Conservation (phyloP, 768 basidiomycete genomes). For the Mycena indigotica region DNA sequence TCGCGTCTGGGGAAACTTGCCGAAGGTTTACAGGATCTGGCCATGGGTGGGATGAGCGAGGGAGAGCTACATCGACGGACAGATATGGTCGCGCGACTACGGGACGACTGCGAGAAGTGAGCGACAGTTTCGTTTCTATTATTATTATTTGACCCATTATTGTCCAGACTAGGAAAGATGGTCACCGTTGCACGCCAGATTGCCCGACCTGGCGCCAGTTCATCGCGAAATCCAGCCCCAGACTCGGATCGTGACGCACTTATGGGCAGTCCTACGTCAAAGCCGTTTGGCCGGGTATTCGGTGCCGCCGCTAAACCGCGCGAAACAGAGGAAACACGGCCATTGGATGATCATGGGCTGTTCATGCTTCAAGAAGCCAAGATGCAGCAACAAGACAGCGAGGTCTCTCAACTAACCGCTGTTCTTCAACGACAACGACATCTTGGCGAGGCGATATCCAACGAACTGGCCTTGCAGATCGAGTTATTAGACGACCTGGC, state of each 20-base stretch:
- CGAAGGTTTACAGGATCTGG: slow-evolving; percentile 66
- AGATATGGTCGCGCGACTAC: slow-evolving; percentile 85
- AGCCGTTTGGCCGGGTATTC: slow-evolving; percentile 75
- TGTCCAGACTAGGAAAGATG: slow-evolving; percentile 64
- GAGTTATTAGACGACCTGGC: slow-evolving; percentile 83
- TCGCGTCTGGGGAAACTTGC: slow-evolving; percentile 73
- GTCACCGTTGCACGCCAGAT: slow-evolving; percentile 72
- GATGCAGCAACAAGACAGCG: slow-evolving; percentile 81
- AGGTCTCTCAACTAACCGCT: slow-evolving; percentile 77
- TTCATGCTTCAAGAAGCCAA: slow-evolving; percentile 77
- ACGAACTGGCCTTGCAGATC: slow-evolving; percentile 81
- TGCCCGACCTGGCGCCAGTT: slow-evolving; percentile 36
- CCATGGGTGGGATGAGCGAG: slow-evolving; percentile 73
- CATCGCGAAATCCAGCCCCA: slow-evolving; percentile 45
- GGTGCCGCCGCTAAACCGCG: slow-evolving; percentile 62
- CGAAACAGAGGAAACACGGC: slow-evolving; percentile 86
- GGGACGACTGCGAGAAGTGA: slow-evolving; percentile 84
- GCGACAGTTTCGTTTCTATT: not conserved
- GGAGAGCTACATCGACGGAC: slow-evolving; percentile 91
- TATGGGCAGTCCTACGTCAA: slow-evolving; percentile 47
- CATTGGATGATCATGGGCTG: slow-evolving; percentile 82
- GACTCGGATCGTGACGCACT: slow-evolving; percentile 68
- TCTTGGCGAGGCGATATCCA: slow-evolving; percentile 82
- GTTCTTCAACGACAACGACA: slow-evolving; percentile 84
- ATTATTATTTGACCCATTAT: not conserved